These are phyloP conservation scores for Fusarium miscanthi DNA, from an alignment of 2,329 filamentous ascomycete species.

Conservation along the genomic window DNA sequence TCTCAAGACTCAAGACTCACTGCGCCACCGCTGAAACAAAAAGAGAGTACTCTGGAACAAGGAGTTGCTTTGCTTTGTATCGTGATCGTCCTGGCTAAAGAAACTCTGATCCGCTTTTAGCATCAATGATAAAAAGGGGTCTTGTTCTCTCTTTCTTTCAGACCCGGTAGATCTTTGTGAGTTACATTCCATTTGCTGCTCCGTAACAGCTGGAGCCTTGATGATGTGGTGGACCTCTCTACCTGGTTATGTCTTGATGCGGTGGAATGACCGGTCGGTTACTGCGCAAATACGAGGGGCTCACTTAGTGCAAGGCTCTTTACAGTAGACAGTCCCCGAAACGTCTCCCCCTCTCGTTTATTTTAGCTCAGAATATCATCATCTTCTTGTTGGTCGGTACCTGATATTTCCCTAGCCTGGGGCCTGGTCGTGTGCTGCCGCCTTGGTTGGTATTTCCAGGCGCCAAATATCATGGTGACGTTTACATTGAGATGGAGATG, in stretches of 20 bases:
- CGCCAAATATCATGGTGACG: slow-evolving; percentile 22
- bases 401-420: slow-evolving; percentile 1
- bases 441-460: slow-evolving; percentile 11
- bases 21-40: slow-evolving; percentile 29
- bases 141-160: slow-evolving; percentile 2
- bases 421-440: not conserved
- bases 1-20: not conserved
- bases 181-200: slow-evolving; percentile 14
- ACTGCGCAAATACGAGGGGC: not conserved
- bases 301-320: not conserved
- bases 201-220: slow-evolving; percentile 1
- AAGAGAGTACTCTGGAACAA: slow-evolving; percentile 2
- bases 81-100: slow-evolving; percentile 10
- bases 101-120: slow-evolving; percentile 26
- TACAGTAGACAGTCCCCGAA: slow-evolving; percentile 3
- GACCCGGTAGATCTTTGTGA: slow-evolving; percentile 7
- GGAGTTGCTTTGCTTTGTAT: not conserved
- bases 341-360: not conserved
- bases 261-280: not conserved
- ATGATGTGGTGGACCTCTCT: not conserved
- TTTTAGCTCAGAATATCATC: not conserved
- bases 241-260: not conserved
- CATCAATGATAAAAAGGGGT: slow-evolving; percentile 14
- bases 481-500: not conserved
- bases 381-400: slow-evolving; percentile 7